A percentile compares a stretch with the other conserved stretches of the same genome.
Conservation (phyloP, 1,139 yeast genomes). For the Lipomyces yarrowii region DNA sequence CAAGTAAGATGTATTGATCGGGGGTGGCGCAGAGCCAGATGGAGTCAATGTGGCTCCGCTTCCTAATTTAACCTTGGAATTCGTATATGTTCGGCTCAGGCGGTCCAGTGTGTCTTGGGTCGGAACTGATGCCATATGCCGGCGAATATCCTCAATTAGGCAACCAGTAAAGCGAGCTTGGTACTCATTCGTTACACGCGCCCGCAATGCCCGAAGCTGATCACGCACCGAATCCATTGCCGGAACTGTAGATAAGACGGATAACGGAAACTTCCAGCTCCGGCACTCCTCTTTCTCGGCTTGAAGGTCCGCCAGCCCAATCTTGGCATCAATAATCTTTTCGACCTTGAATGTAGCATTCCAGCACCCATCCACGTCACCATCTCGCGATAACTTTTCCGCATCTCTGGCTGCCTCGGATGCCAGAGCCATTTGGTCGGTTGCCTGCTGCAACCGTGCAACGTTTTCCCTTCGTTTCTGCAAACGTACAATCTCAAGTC, state of each 20-base stretch:
- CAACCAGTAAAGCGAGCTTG: conserved; percentile 58
- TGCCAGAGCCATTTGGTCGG: conserved; percentile 63
- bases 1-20: conserved; percentile 43
- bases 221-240: conserved; percentile 61
- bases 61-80: conserved; percentile 27
- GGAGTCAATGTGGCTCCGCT: conserved; percentile 15
- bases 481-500: conserved; percentile 55
- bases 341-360: conserved; percentile 61
- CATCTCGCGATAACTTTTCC: conserved; percentile 46
- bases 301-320: conserved; percentile 6
- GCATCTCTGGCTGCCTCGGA: conserved; percentile 57
- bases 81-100: conserved; percentile 41
- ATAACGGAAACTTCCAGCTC: conserved; percentile 54
- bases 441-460: conserved; percentile 61
- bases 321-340: conserved; percentile 56
- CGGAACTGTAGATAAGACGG: conserved; percentile 58
- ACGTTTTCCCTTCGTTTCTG: conserved; percentile 62
- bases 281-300: conserved; percentile 24
- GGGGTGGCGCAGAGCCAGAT: conserved; percentile 14
- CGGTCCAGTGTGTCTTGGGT: conserved; percentile 57
- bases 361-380: conserved; percentile 48
- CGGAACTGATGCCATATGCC: conserved; percentile 56
- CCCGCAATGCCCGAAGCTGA: conserved; percentile 53
- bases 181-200: conserved; percentile 68
- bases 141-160: conserved; percentile 61